Evolutionary conservation across 345 rosid species (phyloP).

Genomic region (Dipteronia dyeriana): DNA sequence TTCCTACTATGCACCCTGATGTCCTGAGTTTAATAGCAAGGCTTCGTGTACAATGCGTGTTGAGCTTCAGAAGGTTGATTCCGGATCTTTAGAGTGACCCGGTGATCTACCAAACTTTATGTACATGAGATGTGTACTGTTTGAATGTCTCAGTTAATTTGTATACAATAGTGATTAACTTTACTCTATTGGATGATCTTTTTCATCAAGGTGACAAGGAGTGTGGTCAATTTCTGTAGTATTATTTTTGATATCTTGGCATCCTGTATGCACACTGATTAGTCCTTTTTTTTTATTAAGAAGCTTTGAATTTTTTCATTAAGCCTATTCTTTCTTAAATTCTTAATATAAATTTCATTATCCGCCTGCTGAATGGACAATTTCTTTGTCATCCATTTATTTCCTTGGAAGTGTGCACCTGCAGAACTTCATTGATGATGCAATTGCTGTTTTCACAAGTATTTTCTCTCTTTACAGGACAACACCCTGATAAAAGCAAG

Average conservation of each 20-base stretch:
- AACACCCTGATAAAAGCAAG: conserved; percentile 48
- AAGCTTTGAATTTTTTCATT: conserved; percentile 9
- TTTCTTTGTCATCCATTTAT: background rate
- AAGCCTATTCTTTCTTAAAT: background rate
- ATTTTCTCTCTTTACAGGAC: conserved; percentile 44
- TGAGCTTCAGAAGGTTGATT: background rate
- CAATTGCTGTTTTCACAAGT: background rate
- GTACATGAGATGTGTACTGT: background rate
- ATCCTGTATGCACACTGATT: background rate
- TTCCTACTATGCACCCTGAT: background rate
- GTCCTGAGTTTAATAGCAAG: background rate
- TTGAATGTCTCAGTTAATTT: background rate
- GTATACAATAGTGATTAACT: background rate
- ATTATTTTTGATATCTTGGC: background rate
- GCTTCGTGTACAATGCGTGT: background rate
- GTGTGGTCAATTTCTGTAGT: background rate
- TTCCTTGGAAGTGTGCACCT: background rate
- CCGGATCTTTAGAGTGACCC: background rate
- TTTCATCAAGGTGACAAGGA: background rate
- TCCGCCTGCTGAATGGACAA: background rate
- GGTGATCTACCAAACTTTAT: background rate
- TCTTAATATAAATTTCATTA: background rate
- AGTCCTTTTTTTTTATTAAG: background rate
- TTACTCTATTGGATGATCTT: background rate
- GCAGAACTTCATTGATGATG: background rate